phyloP scores from a whole-genome alignment of 139 green algal species.

The Chlorella sp. region DNA sequence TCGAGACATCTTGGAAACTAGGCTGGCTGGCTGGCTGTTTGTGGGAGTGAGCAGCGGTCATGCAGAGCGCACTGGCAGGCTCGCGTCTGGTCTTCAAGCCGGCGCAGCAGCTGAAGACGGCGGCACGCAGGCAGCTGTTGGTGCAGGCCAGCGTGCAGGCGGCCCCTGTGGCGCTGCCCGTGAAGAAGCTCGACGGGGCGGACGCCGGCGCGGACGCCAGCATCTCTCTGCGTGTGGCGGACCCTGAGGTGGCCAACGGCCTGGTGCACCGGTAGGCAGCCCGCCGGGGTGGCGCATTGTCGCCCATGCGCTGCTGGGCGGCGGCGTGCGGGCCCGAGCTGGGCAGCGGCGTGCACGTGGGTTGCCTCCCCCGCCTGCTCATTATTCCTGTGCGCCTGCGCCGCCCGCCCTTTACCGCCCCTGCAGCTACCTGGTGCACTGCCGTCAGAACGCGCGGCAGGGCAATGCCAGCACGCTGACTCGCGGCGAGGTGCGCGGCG shows the following conservation, averaged over 20 bases:
- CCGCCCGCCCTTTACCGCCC: background rate
- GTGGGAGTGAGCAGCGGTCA: background rate
- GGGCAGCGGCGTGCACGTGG: background rate
- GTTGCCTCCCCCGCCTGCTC: background rate
- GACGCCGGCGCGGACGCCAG: slow-evolving; percentile 58
- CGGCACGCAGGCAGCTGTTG: slow-evolving; percentile 30
- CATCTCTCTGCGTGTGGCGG: slow-evolving; percentile 81
- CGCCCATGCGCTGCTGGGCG: background rate
- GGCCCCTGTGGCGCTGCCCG: slow-evolving; percentile 59
- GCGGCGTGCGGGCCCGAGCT: too few relatives aligned
- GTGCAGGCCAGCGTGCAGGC: slow-evolving; percentile 61
- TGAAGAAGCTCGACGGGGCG: slow-evolving; percentile 73
- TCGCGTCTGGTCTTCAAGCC: slow-evolving; percentile 1
- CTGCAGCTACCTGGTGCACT: slow-evolving; percentile 81
- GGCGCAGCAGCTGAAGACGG: slow-evolving; percentile 3
- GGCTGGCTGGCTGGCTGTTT: background rate
- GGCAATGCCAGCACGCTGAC: slow-evolving; percentile 95
- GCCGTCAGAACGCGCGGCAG: slow-evolving; percentile 87
- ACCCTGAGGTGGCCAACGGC: slow-evolving; percentile 76
- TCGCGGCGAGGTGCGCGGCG: slow-evolving; percentile 91
- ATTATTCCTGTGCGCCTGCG: background rate
- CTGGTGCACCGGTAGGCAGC: slow-evolving; percentile 89
- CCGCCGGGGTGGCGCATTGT: background rate
- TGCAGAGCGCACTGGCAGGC: background rate
- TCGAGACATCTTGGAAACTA: too few relatives aligned